Conservation (phyloP, 306 rosid species). For the Cucurbita pepo region DNA sequence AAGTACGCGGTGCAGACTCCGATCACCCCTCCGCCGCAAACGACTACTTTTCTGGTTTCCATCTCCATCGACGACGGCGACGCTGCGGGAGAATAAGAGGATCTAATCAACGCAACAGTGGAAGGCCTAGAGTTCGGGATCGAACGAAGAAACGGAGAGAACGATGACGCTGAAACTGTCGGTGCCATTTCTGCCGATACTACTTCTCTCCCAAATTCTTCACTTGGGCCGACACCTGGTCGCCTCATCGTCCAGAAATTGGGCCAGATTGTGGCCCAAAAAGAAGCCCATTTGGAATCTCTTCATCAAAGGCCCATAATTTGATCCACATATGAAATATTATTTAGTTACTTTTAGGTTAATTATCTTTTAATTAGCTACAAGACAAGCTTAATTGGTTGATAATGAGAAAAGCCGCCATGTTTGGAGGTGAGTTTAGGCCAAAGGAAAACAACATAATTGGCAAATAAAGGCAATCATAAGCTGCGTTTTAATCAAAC, state of each 20-base stretch:
- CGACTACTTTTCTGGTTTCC: conserved; percentile 31
- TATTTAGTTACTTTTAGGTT: no score
- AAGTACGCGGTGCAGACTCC: conserved; percentile 82
- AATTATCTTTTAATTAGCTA: no score
- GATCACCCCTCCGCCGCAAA: conserved; percentile 78
- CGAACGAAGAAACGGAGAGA: conserved; percentile 14
- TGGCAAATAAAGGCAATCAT: neutral
- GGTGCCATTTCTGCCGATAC: conserved; percentile 11
- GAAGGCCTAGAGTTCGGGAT: neutral
- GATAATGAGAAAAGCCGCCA: no score
- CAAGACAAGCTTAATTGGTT: no score
- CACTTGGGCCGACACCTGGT: conserved; percentile 5
- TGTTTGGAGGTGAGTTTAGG: neutral
- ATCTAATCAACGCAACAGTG: neutral
- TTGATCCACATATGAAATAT: no score
- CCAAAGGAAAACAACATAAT: neutral
- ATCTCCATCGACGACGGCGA: conserved; percentile 25
- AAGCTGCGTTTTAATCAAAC: conserved; percentile 10
- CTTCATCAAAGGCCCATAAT: neutral
- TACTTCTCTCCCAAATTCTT: neutral
- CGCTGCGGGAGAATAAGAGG: neutral
- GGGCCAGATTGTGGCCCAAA: neutral
- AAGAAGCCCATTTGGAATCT: neutral
- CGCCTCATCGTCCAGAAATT: neutral
- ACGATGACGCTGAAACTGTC: neutral